Percentiles rank a stretch among this genome's conserved stretches.
These are phyloP conservation scores for Logfia minima DNA, from an alignment of 129 eudicot species.

Conservation along the genomic window DNA sequence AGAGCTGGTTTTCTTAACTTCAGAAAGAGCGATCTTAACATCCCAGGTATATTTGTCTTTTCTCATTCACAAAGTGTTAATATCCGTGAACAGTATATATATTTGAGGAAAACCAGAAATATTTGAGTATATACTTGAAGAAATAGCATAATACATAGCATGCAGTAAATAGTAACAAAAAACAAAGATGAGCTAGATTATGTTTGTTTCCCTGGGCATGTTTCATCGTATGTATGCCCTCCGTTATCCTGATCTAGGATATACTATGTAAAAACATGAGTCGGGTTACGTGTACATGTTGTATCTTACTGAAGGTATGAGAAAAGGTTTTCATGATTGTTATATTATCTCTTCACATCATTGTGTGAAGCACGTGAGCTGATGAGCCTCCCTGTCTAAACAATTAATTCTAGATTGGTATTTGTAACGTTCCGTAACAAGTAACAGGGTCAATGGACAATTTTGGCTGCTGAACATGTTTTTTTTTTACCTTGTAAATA, in stretches of 20 bases:
- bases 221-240: conserved; percentile 18
- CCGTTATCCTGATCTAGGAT: conserved; percentile 25
- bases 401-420: not conserved
- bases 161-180: conserved; percentile 2
- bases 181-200: conserved; percentile 13
- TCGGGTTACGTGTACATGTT: conserved; percentile 26
- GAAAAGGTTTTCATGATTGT: not conserved
- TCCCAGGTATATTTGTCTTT: conserved; percentile 23
- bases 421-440: conserved; percentile 6
- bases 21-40: not conserved
- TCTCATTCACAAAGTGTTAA: conserved; percentile 17
- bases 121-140: conserved; percentile 10
- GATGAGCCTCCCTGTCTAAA: not conserved
- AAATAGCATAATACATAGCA: conserved; percentile 19
- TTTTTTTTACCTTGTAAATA: not conserved
- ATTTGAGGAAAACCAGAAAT: conserved; percentile 16
- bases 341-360: not conserved
- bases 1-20: conserved; percentile 56
- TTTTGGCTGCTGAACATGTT: not conserved
- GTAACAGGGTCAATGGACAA: not conserved
- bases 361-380: too few relatives aligned
- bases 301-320: conserved; percentile 18
- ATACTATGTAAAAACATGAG: conserved; percentile 19
- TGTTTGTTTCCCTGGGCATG: conserved; percentile 22
- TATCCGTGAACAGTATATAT: conserved; percentile 7